phyloP scores from a whole-genome alignment of 2,329 filamentous ascomycete species.

The Esteya vermicola region DNA sequence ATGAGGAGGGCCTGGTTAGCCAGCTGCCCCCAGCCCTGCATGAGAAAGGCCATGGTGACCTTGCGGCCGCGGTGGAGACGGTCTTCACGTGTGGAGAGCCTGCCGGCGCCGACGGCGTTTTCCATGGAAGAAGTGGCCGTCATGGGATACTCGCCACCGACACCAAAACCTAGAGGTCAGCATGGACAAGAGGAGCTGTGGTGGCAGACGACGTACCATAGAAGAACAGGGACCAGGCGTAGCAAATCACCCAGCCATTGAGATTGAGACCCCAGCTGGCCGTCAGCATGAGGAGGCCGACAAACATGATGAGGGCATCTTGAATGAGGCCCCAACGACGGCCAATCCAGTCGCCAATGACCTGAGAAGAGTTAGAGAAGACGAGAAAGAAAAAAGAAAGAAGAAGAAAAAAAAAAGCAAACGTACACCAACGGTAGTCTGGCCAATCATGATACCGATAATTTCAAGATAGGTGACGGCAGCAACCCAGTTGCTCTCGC shows the following conservation, averaged over 20 bases:
- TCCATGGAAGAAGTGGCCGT: slow-evolving; percentile 94
- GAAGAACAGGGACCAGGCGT: slow-evolving; percentile 89
- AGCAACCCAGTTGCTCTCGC: slow-evolving; percentile 66
- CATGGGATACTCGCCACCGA: slow-evolving; percentile 89
- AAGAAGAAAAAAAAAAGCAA: background rate
- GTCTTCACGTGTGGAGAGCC: slow-evolving; percentile 79
- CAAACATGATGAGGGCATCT: slow-evolving; percentile 86
- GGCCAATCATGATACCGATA: slow-evolving; percentile 86
- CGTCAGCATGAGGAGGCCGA: slow-evolving; percentile 83
- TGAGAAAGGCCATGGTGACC: slow-evolving; percentile 89
- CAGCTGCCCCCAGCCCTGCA: slow-evolving; percentile 98
- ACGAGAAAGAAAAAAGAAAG: background rate
- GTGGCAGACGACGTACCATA: slow-evolving; percentile 52
- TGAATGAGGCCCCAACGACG: slow-evolving; percentile 93
- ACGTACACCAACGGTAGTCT: slow-evolving; percentile 69
- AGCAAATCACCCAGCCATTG: slow-evolving; percentile 95
- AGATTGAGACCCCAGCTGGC: slow-evolving; percentile 77
- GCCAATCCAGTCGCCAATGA: slow-evolving; percentile 61
- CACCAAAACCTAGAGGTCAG: slow-evolving; percentile 30
- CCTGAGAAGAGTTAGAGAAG: slow-evolving; percentile 15
- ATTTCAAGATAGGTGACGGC: slow-evolving; percentile 87
- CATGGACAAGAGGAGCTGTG: background rate
- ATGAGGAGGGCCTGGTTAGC: slow-evolving; percentile 87
- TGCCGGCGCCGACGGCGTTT: slow-evolving; percentile 72
- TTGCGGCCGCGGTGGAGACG: slow-evolving; percentile 91